Evolutionary conservation across 176 grass and related monocot genomes (phyloP), one percentile per base, ranked within the genome.

Genomic region (Paspalum vaginatum): DNA sequence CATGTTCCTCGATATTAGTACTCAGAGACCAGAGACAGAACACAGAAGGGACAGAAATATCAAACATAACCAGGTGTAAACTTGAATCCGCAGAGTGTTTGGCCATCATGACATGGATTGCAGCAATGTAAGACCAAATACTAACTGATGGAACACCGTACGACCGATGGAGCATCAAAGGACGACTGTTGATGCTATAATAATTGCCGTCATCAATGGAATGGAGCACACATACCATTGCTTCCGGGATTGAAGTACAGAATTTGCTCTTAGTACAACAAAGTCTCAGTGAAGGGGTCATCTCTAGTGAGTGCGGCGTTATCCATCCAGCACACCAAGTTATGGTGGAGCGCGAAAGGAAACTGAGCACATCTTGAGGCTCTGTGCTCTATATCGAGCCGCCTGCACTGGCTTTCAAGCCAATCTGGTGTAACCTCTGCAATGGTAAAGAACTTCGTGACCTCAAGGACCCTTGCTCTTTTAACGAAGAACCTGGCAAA

Each of bases 401-500:
- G 45, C 3, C 4, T 71, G 25, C 46, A 6, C 24, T 51, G 68
- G 14, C 51, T 14, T 71, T 71, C 24, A 37, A 37, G 68, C 68
- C 68, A 71, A 27, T 17, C 25, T 52, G 13, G 46, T 51, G 12
- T 11, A 21, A 22, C 1, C 0, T 70, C 3, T 32, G 32, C 7
- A 5, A 3, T 3, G 24, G 1, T 0, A 16, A 2, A 48, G 2
- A 50, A 71, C 22, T 37, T 71, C 24, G 51, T 71, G 25, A 50
- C 46, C 24, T 71, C 47, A 14, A 71, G 68, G 24, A 71, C 24
- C n/a, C 68, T 71, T 21, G 45, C 45, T 48, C 24, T 51, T 46
- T 71, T 11, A 9, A 71, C 68, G 27, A 71, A 71, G 68, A 71
- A 71, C 68, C 50, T 50, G 7, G 68, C 46, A 16, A 71, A 71